phyloP scores from a whole-genome alignment of 2,329 filamentous ascomycete species.

The Fusarium sarcochroum region DNA sequence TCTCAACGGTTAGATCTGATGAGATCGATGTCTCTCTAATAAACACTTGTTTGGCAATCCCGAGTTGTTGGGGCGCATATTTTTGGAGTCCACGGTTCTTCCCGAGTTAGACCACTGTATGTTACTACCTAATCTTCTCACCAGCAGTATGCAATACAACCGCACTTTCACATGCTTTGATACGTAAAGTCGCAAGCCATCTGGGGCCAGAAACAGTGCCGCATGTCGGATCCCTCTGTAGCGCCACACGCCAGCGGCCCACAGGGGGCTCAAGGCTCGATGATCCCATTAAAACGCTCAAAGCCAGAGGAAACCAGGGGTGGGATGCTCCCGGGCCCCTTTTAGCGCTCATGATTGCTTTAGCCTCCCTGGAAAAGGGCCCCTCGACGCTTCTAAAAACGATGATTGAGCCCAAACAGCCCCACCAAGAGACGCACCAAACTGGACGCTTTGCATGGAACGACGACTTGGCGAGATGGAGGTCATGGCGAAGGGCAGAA shows the following conservation, averaged over 20 bases:
- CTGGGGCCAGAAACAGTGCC: slow-evolving; percentile 11
- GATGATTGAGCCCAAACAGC: slow-evolving; percentile 19
- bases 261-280: slow-evolving; percentile 3
- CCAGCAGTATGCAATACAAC: slow-evolving; percentile 46
- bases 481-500: slow-evolving; percentile 23
- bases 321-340: slow-evolving; percentile 21
- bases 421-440: slow-evolving; percentile 29
- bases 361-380: slow-evolving; percentile 31
- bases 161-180: slow-evolving; percentile 48
- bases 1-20: slow-evolving; percentile 44
- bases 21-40: slow-evolving; percentile 26
- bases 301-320: slow-evolving; percentile 28
- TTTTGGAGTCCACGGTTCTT: slow-evolving; percentile 29
- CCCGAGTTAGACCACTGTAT: slow-evolving; percentile 25
- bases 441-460: slow-evolving; percentile 20
- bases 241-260: slow-evolving; percentile 38
- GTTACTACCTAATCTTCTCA: slow-evolving; percentile 16
- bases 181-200: slow-evolving; percentile 24
- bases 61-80: slow-evolving; percentile 44
- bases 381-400: slow-evolving; percentile 22
- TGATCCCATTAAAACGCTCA: slow-evolving; percentile 29
- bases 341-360: slow-evolving; percentile 29
- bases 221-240: slow-evolving; percentile 26
- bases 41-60: slow-evolving; percentile 7
- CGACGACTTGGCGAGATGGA: slow-evolving; percentile 37